Percentiles rank a stretch among this genome's conserved stretches.
Evolutionary conservation across 768 basidiomycete genomes (phyloP).

Genomic region (Amanita rubescens): DNA sequence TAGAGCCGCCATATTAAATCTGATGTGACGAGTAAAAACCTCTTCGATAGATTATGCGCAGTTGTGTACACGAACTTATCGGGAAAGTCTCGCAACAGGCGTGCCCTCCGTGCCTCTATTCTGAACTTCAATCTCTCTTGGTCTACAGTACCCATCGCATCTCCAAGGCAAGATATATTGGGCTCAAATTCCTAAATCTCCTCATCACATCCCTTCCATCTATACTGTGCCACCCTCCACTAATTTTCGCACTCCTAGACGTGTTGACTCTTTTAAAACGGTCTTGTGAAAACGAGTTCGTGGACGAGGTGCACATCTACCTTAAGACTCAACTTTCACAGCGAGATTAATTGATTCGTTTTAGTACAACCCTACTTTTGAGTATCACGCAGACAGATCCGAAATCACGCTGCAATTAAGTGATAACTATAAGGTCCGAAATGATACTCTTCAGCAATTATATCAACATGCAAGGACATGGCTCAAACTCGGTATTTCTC

Average conservation of each 20-base stretch:
- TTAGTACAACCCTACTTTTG: constrained; percentile 84
- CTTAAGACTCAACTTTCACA: neutral
- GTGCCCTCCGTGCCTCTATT: constrained; percentile 57
- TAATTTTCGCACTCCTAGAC: constrained; percentile 88
- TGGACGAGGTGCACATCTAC: constrained; percentile 65
- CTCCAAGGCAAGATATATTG: constrained; percentile 72
- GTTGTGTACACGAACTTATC: constrained; percentile 66
- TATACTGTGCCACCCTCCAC: constrained; percentile 81
- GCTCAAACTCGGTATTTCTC: constrained; percentile 81
- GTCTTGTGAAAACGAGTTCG: constrained; percentile 85
- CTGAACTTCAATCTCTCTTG: constrained; percentile 71
- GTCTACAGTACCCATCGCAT: constrained; percentile 78
- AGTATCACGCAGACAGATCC: constrained; percentile 73
- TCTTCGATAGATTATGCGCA: constrained; percentile 61
- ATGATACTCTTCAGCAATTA: constrained; percentile 73
- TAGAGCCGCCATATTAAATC: constrained; percentile 17
- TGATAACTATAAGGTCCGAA: constrained; percentile 80
- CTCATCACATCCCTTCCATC: constrained; percentile 91
- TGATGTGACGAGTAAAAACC: constrained; percentile 5
- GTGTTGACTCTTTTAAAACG: constrained; percentile 82
- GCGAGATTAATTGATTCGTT: neutral
- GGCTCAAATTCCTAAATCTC: constrained; percentile 75
- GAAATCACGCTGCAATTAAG: constrained; percentile 72
- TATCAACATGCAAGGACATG: constrained; percentile 70
- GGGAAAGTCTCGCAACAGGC: constrained; percentile 73